Evolutionary conservation across 108 stramenopile species (phyloP), one percentile per base, ranked within the genome.

Genomic region (Pseudonitzschia multiseries): DNA sequence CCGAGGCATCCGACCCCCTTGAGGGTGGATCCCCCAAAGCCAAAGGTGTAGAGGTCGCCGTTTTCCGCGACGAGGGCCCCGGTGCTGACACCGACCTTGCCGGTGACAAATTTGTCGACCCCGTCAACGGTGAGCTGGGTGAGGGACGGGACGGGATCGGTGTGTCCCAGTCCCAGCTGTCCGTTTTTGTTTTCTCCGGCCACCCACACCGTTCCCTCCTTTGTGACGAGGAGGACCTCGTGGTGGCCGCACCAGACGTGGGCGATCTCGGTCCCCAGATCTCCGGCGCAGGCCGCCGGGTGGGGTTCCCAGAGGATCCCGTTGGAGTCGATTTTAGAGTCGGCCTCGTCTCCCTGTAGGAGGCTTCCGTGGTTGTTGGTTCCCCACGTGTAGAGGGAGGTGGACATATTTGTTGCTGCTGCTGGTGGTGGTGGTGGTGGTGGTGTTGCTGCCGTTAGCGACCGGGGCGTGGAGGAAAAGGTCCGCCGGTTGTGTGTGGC

Each of bases 11-110:
- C 93, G 78, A 88, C 76, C 13, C 93, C 93, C 1, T 57, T 18
- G 17, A 77, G 68, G 18, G 87, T 43, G 17, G 84, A 86, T 46
- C 93, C 90, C 28, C 88, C 89, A 75, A 81, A 89, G 33, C 93
- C 93, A 68, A 77, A 84, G 2, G 89, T 91, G 71, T 93, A 91
- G 50, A 93, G 65, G 53, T 93, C 89, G 26, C 93, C 93, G n/a
- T 71, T 46, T 14, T 79, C 73, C 0, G 89, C 82, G 5, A 86
- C 53, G n/a, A 89, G 82, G 12, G 88, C 84, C 33, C 79, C 76
- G 63, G 81, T 86, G 33, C 42, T 72, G 21, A 75, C 67, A 0
- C 93, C 93, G 18, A 93, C 59, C 8, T 77, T 69, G 24, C 83
- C 75, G 27, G 79, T 80, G 22, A 48, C 61, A 28, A 62, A 62